Base-by-base conservation (phyloP, 495 filamentous ascomycete species). In the Lepidopterella palustris region DNA sequence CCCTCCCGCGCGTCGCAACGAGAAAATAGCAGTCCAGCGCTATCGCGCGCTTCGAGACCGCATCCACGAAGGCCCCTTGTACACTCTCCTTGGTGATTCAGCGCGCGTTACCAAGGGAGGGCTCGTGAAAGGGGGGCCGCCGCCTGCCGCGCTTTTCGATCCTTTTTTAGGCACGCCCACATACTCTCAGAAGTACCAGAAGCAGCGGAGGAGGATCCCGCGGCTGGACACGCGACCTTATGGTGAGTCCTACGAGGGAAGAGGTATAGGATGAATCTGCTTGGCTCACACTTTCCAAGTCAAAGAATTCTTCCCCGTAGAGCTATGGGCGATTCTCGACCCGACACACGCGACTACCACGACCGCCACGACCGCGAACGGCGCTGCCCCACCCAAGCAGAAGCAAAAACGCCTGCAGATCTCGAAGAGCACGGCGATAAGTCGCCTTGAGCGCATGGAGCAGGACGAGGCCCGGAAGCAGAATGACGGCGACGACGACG, bases 111-210 rank as follows among this genome's bases (percentile, higher is more conserved):
- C 73, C 0, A 78, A 75, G 31, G n/a, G 21, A 9, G 35, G 26
- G 6, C 61, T n/a, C 1, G 76, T 73, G 0, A 78, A 75, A 28
- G n/a, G 21, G 4, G 35, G 26, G 6, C 61, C 55, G 29, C 52
- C 60, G 13, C 45, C 62, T 51, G 45, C 53, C 26, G 24, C 45
- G 21, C 47, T 67, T 2, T 69, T 83, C 48, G 79, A 86, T 66
- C 77, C 82, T 4, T 86, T 86, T 63, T 73, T 79, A 42, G 79
- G 82, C 54, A 84, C 83, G 78, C 79, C 76, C 20, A 80, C 80
- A 6, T 86, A 82, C 62, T 78, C 77, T 42, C 70, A 78, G 18
- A 77, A 77, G 47, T 84, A 84, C 69, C 72, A 76, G 59, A 82
- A 79, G 72, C 79, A 79, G 62, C 76, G 73, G 40, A 68, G 78